Evolutionary conservation across 805 yeast genomes (phyloP), one percentile per base, ranked within the genome.

Genomic region (Metschnikowia orientalis): DNA sequence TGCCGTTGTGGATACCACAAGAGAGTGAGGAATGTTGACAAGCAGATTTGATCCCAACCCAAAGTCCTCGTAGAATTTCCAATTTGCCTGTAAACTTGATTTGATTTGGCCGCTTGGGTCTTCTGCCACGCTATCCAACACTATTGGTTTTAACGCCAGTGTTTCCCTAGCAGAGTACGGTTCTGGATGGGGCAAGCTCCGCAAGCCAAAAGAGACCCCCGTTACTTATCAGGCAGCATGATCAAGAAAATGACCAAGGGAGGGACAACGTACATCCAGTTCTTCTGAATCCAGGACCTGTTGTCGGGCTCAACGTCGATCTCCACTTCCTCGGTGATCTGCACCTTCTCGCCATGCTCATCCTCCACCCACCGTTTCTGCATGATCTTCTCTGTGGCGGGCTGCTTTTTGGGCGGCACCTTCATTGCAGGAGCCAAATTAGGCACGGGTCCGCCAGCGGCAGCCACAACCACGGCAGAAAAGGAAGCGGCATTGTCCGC

Each of bases 231-330:
- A 42, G 54, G 66, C 13, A 50, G 37, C 35, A 69, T 35, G 23
- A 73, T 23, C 37, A 65, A 39, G 8, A 75, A 30, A 14, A 72
- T 40, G 20, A 51, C 35, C 38, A 53, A 40, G 9, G 74, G 73
- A 2, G 78, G 75, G 6, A 74, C 74, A 16, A 78, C 58, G 51
- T 72, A 76, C 67, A 74, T 63, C 83, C 83, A 78, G 54, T 78
- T 71, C 51, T 71, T 70, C 49, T 77, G 81, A 11, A 77, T 56
- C 54, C 75, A 77, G 4, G 79, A 68, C 23, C 63, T 48, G 10
- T 49, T 50, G 28, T 51, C 61, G 13, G 47, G 59, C 15, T 50
- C 53, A 12, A 45, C 51, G 32, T 41, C 54, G 10, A 41, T 50
- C 30, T 44, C 54, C 10, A 48, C 32, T 16, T 45, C 56, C 16